Conservation (phyloP, 2,329 filamentous ascomycete species). For the Cytospora schulzeri region DNA sequence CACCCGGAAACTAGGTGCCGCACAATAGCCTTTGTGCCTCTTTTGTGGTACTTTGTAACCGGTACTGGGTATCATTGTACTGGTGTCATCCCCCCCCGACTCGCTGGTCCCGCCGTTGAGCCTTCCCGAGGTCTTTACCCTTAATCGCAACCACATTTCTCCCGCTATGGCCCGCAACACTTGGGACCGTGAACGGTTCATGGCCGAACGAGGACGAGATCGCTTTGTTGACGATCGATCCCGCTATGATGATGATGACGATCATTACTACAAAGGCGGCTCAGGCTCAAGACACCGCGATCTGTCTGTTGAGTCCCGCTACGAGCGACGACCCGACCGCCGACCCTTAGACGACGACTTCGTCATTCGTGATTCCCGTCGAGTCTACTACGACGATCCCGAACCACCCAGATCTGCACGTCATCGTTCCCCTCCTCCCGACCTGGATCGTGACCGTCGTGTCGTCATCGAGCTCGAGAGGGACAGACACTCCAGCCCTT, state of each 20-base stretch:
- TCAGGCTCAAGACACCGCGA: slow-evolving; percentile 45
- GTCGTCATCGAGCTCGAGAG: slow-evolving; percentile 59
- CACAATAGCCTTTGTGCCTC: background rate
- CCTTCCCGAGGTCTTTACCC: background rate
- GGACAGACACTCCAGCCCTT: slow-evolving; percentile 50
- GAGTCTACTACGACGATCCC: slow-evolving; percentile 49
- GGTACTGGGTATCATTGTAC: too few relatives aligned
- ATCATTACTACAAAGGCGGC: slow-evolving; percentile 45
- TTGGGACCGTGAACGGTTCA: slow-evolving; percentile 60
- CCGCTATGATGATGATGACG: slow-evolving; percentile 55
- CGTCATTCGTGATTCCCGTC: slow-evolving; percentile 50
- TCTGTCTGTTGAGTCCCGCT: slow-evolving; percentile 51
- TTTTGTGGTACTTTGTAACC: background rate
- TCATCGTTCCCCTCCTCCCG: slow-evolving; percentile 40
- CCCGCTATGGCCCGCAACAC: slow-evolving; percentile 27
- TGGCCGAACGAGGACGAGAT: slow-evolving; percentile 45
- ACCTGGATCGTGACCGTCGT: slow-evolving; percentile 57
- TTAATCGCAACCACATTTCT: slow-evolving; percentile 5
- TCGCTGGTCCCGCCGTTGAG: slow-evolving; percentile 20
- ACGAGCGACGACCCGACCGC: slow-evolving; percentile 47
- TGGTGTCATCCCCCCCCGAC: slow-evolving; percentile 8
- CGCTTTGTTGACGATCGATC: slow-evolving; percentile 55
- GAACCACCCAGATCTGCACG: slow-evolving; percentile 25
- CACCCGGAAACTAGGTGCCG: background rate
- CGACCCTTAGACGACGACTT: slow-evolving; percentile 51